Base-by-base conservation (phyloP, 2,329 filamentous ascomycete genomes). In the Bipolaris oryzae region DNA sequence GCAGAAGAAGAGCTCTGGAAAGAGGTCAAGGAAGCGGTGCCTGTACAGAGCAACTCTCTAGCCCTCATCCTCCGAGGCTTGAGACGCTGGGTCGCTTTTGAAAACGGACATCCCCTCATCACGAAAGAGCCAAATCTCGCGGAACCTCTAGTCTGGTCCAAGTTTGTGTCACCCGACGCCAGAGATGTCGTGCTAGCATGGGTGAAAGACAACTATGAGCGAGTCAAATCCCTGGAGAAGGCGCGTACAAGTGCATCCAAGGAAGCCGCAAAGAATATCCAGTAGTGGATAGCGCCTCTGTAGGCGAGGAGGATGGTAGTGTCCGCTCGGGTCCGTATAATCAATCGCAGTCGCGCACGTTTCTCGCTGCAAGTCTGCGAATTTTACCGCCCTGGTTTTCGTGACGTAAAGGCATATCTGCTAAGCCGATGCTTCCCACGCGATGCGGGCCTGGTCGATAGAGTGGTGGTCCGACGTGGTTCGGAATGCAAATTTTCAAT, bases 1-100 rank as follows among this genome's bases (percentile, higher is more conserved):
- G 73, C 59, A 3, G 75, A 77, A 59, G 63, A 68, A 3, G 55
- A 55, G 3, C 41, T 88, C 11, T 81, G 78, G 76, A 77, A 73
- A 10, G 67, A 72, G 1, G 70, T 84, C n/a, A 81, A 82, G 63
- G 80, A 61, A 5, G 28, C 44, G 0, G 44, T 78, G 6, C 70
- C 72, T 0, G 34, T 65, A 7, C 58, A 69, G 10, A 68, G 64
- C 6, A 68, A 67, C n/a, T 56, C 65, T 9, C 50, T 74, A 2
- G 57, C 60, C n/a, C 44, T 60, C 6, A 63, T 62, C 1, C 20
- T 77, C 16, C 69, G 67, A 25, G 71, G 68, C 2, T 50, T 78
- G 45, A 71, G 69, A 51, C 67, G 73, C 10, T 78, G 74, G 70
- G 76, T 78, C 2, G 45, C 48, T 2, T 75, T 75, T 31, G 18